phyloP scores from a whole-genome alignment of 148 eudicot species.

The Selenicereus undatus region DNA sequence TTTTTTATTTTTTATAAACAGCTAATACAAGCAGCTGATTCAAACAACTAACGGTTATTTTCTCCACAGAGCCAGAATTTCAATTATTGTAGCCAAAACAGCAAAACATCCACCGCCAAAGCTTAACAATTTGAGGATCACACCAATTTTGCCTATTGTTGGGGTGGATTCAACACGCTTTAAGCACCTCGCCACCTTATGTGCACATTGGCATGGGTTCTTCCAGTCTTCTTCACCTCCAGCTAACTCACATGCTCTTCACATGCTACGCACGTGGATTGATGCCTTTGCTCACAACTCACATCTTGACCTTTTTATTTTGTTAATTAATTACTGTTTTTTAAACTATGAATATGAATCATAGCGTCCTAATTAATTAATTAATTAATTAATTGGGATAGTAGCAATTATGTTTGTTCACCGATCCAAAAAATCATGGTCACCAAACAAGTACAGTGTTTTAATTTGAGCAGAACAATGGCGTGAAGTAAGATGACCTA shows the following conservation, averaged over 20 bases:
- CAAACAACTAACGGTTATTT: no score
- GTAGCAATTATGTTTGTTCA: background rate
- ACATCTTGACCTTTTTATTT: background rate
- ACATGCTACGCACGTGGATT: background rate
- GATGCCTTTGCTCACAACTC: background rate
- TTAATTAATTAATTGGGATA: no score
- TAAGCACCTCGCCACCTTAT: background rate
- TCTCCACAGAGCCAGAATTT: no score
- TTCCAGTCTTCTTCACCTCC: background rate
- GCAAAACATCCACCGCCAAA: background rate
- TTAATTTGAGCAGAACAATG: background rate
- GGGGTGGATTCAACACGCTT: slow-evolving; percentile 2
- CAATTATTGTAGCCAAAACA: no score
- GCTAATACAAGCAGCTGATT: no score
- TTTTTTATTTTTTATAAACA: no score
- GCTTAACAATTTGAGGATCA: background rate
- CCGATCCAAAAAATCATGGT: background rate
- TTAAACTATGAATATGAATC: background rate
- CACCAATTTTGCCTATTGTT: background rate
- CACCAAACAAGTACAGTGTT: no score
- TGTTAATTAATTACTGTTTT: background rate
- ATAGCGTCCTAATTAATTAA: no score
- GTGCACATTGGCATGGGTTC: background rate
- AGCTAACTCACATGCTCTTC: background rate
- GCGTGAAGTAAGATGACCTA: background rate